A percentile compares a stretch with the other conserved stretches of the same genome.
Conservation (phyloP, 768 basidiomycete species). For the Boletus tylopilopsis region DNA sequence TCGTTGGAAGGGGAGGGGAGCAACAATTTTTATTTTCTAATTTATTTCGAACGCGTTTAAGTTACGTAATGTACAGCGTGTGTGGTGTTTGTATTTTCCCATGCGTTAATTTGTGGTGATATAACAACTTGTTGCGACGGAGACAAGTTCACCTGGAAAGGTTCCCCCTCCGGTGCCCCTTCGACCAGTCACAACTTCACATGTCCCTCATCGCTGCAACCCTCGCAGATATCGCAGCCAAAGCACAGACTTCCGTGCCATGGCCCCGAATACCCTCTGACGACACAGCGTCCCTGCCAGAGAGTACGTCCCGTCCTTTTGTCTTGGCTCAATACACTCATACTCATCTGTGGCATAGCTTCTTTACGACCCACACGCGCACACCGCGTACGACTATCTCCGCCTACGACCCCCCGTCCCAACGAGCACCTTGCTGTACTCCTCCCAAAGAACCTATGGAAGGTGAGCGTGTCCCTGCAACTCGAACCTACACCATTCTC, state of each 20-base stretch:
- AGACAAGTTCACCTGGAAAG: neutral
- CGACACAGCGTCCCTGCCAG: neutral
- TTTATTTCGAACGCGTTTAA: constrained; percentile 7
- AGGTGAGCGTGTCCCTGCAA: constrained; percentile 40
- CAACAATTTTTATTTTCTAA: neutral
- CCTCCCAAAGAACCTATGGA: constrained; percentile 68
- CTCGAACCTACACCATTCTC: constrained; percentile 3
- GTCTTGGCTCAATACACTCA: neutral
- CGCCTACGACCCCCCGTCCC: constrained; percentile 22
- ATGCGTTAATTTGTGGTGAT: constrained; percentile 22
- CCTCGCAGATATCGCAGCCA: constrained; percentile 26
- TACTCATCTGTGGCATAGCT: constrained; percentile 9
- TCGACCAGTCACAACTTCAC: constrained; percentile 17
- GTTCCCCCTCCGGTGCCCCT: constrained; percentile 1
- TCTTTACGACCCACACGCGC: constrained; percentile 21
- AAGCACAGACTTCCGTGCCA: constrained; percentile 20
- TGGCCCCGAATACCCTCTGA: neutral
- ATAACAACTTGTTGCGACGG: constrained; percentile 32
- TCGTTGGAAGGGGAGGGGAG: too few relatives aligned
- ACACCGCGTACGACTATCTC: constrained; percentile 15
- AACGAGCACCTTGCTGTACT: constrained; percentile 81
- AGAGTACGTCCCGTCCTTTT: constrained; percentile 10
- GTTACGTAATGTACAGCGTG: constrained; percentile 21
- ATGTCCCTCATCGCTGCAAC: constrained; percentile 30
- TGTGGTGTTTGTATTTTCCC: constrained; percentile 25